A percentile compares a stretch with the other conserved stretches of the same genome.
Evolutionary conservation across 1,139 yeast genomes (phyloP).

Genomic region (Taphrina betulina): DNA sequence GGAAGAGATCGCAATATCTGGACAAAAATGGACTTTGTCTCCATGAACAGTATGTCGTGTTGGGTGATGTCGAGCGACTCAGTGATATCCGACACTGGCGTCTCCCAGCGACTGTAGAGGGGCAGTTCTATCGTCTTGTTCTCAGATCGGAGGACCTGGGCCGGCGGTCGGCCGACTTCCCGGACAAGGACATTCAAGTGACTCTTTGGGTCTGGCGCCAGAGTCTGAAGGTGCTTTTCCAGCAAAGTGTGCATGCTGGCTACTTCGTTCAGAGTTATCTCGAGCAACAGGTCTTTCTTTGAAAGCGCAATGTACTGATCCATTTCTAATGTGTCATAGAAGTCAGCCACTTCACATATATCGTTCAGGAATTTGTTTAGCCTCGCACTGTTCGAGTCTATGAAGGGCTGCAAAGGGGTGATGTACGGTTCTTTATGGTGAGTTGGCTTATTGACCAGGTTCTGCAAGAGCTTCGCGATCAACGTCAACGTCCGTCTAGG

Average conservation of each 20-base stretch:
- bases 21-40: slow-evolving; percentile 46
- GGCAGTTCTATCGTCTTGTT: slow-evolving; percentile 45
- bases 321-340: slow-evolving; percentile 48
- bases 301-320: slow-evolving; percentile 49
- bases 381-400: slow-evolving; percentile 43
- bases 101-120: slow-evolving; percentile 47
- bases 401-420: slow-evolving; percentile 43
- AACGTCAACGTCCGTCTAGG: slow-evolving; percentile 75
- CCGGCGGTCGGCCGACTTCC: slow-evolving; percentile 45
- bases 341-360: slow-evolving; percentile 49
- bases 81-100: slow-evolving; percentile 44
- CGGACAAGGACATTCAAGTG: slow-evolving; percentile 43
- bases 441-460: slow-evolving; percentile 66
- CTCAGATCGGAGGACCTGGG: slow-evolving; percentile 43
- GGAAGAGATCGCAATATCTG: slow-evolving; percentile 47
- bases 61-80: slow-evolving; percentile 43
- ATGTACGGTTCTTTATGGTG: slow-evolving; percentile 48
- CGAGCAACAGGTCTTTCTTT: slow-evolving; percentile 44
- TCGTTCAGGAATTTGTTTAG: slow-evolving; percentile 45
- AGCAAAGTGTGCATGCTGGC: slow-evolving; percentile 47
- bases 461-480: slow-evolving; percentile 80
- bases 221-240: slow-evolving; percentile 42
- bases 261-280: slow-evolving; percentile 46
- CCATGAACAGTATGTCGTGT: slow-evolving; percentile 47
- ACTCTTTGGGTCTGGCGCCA: slow-evolving; percentile 36